Base-by-base conservation (phyloP, 768 basidiomycete genomes). In the Termitomyces sp. region DNA sequence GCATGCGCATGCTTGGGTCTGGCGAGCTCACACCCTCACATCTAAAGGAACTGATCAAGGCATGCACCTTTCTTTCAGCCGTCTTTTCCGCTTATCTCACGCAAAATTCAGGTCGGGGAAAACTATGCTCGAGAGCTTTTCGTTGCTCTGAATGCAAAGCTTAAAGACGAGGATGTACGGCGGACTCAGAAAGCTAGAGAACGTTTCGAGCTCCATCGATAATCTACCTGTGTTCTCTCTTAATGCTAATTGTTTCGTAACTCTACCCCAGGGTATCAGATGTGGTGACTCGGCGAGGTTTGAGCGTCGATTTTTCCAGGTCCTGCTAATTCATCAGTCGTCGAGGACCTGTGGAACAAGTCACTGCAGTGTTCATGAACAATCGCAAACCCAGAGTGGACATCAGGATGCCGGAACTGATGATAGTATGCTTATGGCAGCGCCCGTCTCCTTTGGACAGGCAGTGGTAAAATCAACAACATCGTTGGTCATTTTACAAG, bases 111-210 rank as follows among this genome's bases (percentile, higher is more conserved):
- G 91, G 79, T 74, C 23, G 89, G 86, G 1, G 83, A 89, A 73
- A 79, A 74, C 56, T 82, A 89, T 64, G 89, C 88, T 0, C 72
- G 72, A 35, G 79, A 82, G 16, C 64, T 88, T 16, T 82, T 78
- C 65, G 66, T 65, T 0, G 81, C 84, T 0, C 65, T 93, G 42
- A 83, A 90, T 57, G 63, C 67, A 10, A 90, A 88, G 66, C 75
- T 90, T 37, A 82, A 77, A 60, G 86, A 86, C 9, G 89, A 88
- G 63, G 82, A 86, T 58, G 46, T 79, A 17, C 73, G 86, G 34
- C 74, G 85, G 40, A 83, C 80, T 42, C 75, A 82, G 59, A 87
- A 85, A 63, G 82, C 82, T 12, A 77, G 82, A 56, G 78, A 81
- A 57, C 79, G 70, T 40, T 87, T 87, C 62, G 71, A 73, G 7